These are phyloP conservation scores for Hebeloma cylindrosporum DNA, from an alignment of 768 basidiomycete species.

Conservation along the genomic window DNA sequence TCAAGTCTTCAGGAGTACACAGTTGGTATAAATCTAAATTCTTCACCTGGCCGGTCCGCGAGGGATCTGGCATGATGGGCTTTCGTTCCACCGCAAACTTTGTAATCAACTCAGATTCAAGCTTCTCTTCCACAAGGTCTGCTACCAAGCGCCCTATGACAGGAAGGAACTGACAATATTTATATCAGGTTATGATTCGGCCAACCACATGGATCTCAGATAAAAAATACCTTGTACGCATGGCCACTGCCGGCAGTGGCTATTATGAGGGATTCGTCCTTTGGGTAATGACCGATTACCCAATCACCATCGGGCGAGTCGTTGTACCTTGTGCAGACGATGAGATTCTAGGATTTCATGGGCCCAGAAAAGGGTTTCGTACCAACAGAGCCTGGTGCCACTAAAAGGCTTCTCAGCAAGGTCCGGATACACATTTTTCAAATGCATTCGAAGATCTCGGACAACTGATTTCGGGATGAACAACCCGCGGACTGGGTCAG, in stretches of 20 bases:
- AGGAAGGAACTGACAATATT: constrained; percentile 71
- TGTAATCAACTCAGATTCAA: constrained; percentile 47
- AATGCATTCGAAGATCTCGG: constrained; percentile 45
- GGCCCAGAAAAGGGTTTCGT: constrained; percentile 23
- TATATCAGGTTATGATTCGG: constrained; percentile 1
- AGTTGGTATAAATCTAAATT: constrained; percentile 50
- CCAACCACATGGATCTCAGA: neutral
- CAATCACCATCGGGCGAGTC: constrained; percentile 87
- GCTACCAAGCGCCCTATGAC: constrained; percentile 77
- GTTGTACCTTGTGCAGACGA: constrained; percentile 64
- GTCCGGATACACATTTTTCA: constrained; percentile 70
- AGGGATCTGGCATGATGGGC: constrained; percentile 29
- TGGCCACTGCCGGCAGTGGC: constrained; percentile 91
- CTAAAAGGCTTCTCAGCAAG: constrained; percentile 71
- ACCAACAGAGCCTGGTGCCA: constrained; percentile 88
- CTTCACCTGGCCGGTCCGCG: constrained; percentile 29
- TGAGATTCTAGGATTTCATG: constrained; percentile 6
- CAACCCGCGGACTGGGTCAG: constrained; percentile 57
- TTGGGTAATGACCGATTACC: constrained; percentile 75
- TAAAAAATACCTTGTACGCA: constrained; percentile 67
- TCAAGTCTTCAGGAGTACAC: constrained; percentile 49
- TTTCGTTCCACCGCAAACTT: constrained; percentile 68
- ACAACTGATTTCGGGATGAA: constrained; percentile 64
- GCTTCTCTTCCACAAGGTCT: constrained; percentile 64
- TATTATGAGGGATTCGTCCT: constrained; percentile 60